These are phyloP conservation scores for Cinnamomum micranthum DNA, from an alignment of 164 flowering plant species.

Conservation along the genomic window DNA sequence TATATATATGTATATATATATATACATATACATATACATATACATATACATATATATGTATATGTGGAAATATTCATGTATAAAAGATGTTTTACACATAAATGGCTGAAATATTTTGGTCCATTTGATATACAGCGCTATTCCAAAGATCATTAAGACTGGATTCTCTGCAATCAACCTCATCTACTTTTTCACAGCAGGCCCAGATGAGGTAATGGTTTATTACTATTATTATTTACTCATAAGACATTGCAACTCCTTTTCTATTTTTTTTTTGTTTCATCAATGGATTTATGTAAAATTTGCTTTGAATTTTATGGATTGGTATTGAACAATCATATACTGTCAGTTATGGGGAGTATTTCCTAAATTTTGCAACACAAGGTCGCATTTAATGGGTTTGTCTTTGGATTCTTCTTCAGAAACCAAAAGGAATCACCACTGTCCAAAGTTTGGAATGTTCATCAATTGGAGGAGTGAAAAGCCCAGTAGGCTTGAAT, in stretches of 20 bases:
- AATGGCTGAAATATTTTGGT: not conserved
- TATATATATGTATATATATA: not conserved
- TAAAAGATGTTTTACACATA: not conserved
- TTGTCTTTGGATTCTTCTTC: too few species aligned
- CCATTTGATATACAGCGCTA: slow-evolving; percentile 55
- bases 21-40: too few species aligned
- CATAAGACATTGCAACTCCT: not conserved
- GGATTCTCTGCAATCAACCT: slow-evolving; percentile 99
- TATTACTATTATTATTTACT: not conserved
- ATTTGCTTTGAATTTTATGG: not conserved
- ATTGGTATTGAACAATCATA: not conserved
- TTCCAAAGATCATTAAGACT: slow-evolving; percentile 95
- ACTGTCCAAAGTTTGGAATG: too few species aligned
- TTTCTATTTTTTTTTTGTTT: not conserved
- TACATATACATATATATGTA: too few species aligned
- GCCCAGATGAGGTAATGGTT: slow-evolving; percentile 93
- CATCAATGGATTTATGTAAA: not conserved
- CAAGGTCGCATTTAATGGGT: too few species aligned
- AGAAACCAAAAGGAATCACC: too few species aligned
- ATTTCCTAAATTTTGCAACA: not conserved
- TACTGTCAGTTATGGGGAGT: not conserved
- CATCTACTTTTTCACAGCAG: slow-evolving; percentile 97
- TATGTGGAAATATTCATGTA: not conserved
- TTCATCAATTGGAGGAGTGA: too few species aligned
- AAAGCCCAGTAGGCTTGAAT: too few species aligned